A percentile compares a stretch with the other conserved stretches of the same genome.
phyloP scores from a whole-genome alignment of 2,329 filamentous ascomycete genomes.

The Talaromyces sp. region DNA sequence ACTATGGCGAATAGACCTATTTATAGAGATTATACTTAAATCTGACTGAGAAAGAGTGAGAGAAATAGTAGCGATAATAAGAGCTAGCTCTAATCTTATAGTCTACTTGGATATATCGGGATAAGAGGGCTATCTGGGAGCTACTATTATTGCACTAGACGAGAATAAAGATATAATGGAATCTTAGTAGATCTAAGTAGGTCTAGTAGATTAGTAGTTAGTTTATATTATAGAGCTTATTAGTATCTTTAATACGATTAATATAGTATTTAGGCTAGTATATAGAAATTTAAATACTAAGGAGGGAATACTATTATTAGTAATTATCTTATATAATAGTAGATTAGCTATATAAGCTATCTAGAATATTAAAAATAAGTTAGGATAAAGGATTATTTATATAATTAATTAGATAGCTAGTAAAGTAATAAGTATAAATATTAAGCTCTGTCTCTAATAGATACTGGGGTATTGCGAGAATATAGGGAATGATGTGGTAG shows the following conservation, averaged over 20 bases:
- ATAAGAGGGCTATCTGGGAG: slow-evolving; percentile 22
- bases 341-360: slow-evolving; percentile 23
- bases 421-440: slow-evolving; percentile 10
- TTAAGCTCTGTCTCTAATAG: slow-evolving; percentile 16
- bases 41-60: slow-evolving; percentile 23
- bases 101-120: slow-evolving; percentile 23
- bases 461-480: slow-evolving; percentile 11
- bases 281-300: neutral
- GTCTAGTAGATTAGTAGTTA: slow-evolving; percentile 13
- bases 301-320: neutral
- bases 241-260: slow-evolving; percentile 23
- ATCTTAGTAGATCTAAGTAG: slow-evolving; percentile 11
- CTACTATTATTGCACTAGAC: slow-evolving; percentile 10
- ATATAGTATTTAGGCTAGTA: slow-evolving; percentile 13
- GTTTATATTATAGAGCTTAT: slow-evolving; percentile 26
- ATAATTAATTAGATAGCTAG: slow-evolving; percentile 18
- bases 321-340: slow-evolving; percentile 23
- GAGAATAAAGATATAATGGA: slow-evolving; percentile 4
- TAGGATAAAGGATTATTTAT: slow-evolving; percentile 22
- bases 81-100: slow-evolving; percentile 9
- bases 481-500: slow-evolving; percentile 7
- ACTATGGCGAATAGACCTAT: slow-evolving; percentile 25
- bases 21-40: slow-evolving; percentile 28
- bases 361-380: slow-evolving; percentile 19
- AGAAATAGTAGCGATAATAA: slow-evolving; percentile 15